Evolutionary conservation across 805 yeast genomes (phyloP).

Genomic region (Teunomyces gatunensis): DNA sequence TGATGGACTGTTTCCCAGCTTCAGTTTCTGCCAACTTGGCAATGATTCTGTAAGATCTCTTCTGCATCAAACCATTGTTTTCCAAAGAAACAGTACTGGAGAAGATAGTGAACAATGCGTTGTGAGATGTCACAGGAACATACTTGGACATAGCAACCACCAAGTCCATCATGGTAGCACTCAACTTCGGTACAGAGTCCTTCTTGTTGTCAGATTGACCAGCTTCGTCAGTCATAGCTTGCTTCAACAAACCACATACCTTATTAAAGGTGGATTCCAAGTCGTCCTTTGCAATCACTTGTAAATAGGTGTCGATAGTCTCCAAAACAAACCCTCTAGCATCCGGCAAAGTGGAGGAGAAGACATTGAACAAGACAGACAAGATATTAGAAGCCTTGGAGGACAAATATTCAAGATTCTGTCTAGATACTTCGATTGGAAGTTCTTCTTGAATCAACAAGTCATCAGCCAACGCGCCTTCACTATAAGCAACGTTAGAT

Average conservation of each 20-base stretch:
- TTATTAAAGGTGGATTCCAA: slow-evolving; percentile 76
- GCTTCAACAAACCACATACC: slow-evolving; percentile 74
- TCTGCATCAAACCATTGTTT: slow-evolving; percentile 70
- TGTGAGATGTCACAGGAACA: slow-evolving; percentile 67
- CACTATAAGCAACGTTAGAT: slow-evolving; percentile 62
- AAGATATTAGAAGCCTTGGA: slow-evolving; percentile 70
- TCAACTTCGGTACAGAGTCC: slow-evolving; percentile 47
- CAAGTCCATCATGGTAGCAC: slow-evolving; percentile 88
- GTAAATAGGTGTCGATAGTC: slow-evolving; percentile 77
- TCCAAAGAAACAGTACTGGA: slow-evolving; percentile 56
- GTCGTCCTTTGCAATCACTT: slow-evolving; percentile 65
- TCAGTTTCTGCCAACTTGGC: slow-evolving; percentile 69
- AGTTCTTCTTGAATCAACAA: slow-evolving; percentile 58
- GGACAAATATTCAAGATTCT: slow-evolving; percentile 62
- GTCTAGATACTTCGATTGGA: slow-evolving; percentile 52
- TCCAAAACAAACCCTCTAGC: slow-evolving; percentile 83
- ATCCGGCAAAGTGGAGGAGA: slow-evolving; percentile 82
- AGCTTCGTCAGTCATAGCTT: slow-evolving; percentile 63
- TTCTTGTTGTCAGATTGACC: slow-evolving; percentile 29
- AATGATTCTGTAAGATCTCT: slow-evolving; percentile 82
- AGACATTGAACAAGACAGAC: slow-evolving; percentile 88
- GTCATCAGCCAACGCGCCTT: slow-evolving; percentile 57
- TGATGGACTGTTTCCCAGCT: slow-evolving; percentile 55
- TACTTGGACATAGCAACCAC: slow-evolving; percentile 84
- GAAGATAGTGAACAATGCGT: slow-evolving; percentile 76